Evolutionary conservation across 2,329 filamentous ascomycete species (phyloP), one percentile per base, ranked within the genome.

Genomic region (Metarhizium guizhouense): DNA sequence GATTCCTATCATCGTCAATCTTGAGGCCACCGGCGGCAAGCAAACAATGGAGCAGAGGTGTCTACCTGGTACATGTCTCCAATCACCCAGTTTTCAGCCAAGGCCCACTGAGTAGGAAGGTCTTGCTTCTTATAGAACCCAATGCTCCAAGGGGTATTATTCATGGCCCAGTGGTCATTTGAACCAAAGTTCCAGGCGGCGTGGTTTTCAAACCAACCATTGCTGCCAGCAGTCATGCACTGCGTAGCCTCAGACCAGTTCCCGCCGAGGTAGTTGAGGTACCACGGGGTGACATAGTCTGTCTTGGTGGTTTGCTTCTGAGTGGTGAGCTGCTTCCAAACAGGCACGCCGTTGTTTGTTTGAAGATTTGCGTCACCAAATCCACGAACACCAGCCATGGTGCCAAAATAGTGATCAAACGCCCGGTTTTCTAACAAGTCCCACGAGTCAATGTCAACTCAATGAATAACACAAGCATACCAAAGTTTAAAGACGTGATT

Each of bases 361-460:
- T 80, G 76, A 1, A 78, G 70, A 56, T 83, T 83, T 6, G 79
- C 79, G 59, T 82, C 79, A 30, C 74, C 75, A 64, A 82, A 81
- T 6, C 78, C 78, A 42, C 79, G 73, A 42, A 80, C 74, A 20
- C 77, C 78, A 38, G 52, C 52, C 52, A 54, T 54, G 52, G 52
- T 54, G 1, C 52, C 78, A 63, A 79, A 80, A 60, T 80, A 80
- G 68, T 80, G 68, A 49, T 69, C 68, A 59, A 73, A 75, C 4
- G 72, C 72, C 4, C 65, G 60, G 49, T 68, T 69, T 58, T 69
- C 69, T 69, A 36, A 0, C 7, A 11, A 34, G 10, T 34, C 10
- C 10, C 4, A n/a, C 36, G 4, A 34, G 4, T 36, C 3, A 5
- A 45, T 25, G n/a, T 36, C 18, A n/a, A 2, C 3, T 30, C 30